phyloP scores from a whole-genome alignment of 1,284 basidiomycete genomes.

The Tetrapyrgos nigripes region DNA sequence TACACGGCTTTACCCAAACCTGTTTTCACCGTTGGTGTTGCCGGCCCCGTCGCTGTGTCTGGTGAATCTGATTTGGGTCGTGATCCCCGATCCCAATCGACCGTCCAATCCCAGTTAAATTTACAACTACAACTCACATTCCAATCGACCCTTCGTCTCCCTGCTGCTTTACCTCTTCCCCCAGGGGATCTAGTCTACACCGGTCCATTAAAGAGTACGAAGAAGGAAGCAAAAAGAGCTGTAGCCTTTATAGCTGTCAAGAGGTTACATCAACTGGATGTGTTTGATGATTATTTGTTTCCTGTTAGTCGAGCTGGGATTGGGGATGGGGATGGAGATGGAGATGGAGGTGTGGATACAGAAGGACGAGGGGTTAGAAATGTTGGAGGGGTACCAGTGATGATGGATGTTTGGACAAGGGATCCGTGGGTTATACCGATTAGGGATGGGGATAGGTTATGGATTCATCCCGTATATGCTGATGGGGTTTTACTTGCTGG shows the following conservation, averaged over 20 bases:
- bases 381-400: conserved; percentile 51
- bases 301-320: conserved; percentile 61
- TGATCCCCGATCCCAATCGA: too few relatives aligned
- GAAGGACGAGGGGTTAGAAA: conserved; percentile 53
- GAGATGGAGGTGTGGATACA: conserved; percentile 55
- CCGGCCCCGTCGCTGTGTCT: too few relatives aligned
- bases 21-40: conserved; percentile 63
- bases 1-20: conserved; percentile 69
- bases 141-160: conserved; percentile 17
- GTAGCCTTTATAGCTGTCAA: conserved; percentile 80
- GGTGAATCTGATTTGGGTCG: too few relatives aligned
- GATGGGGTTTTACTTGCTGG: conserved; percentile 57
- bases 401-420: conserved; percentile 60
- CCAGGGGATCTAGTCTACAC: conserved; percentile 55
- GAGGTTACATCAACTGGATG: conserved; percentile 67
- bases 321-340: conserved; percentile 47
- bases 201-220: conserved; percentile 66
- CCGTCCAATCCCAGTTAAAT: too few relatives aligned
- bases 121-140: too few relatives aligned
- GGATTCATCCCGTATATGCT: conserved; percentile 65
- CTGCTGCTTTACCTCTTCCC: conserved; percentile 58
- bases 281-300: conserved; percentile 82
- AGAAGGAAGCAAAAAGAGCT: conserved; percentile 81
- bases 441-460: conserved; percentile 56
- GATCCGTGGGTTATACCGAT: conserved; percentile 65